phyloP scores from a whole-genome alignment of 73 alveolate species.

The Breviolum minutum region DNA sequence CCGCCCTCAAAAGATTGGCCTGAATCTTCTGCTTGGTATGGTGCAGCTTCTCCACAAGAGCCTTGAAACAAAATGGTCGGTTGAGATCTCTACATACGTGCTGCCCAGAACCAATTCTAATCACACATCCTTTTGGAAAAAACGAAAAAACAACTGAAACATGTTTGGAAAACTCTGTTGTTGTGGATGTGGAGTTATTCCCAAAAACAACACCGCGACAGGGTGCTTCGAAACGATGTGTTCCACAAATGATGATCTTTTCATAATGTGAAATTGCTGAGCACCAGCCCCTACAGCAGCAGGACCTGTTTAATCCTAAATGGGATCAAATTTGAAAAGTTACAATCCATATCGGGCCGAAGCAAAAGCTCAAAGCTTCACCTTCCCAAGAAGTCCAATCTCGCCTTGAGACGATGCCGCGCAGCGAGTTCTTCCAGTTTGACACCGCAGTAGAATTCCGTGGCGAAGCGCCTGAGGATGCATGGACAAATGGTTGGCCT shows the following conservation, averaged over 20 bases:
- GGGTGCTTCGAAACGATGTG: too few species aligned
- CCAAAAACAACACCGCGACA: too few species aligned
- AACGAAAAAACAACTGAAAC: too few species aligned
- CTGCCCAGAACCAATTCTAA: too few species aligned
- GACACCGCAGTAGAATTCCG: slow-evolving; percentile 85
- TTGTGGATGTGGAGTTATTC: too few species aligned
- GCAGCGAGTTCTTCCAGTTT: slow-evolving; percentile 69
- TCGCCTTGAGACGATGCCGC: slow-evolving; percentile 38
- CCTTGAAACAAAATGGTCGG: background rate
- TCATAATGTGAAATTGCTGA: too few species aligned
- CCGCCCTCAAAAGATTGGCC: background rate
- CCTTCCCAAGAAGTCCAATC: background rate
- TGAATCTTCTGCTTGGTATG: slow-evolving; percentile 39
- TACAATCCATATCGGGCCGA: background rate
- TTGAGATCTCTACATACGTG: too few species aligned
- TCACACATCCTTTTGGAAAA: too few species aligned
- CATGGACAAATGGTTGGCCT: background rate
- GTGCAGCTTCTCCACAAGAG: slow-evolving; percentile 73
- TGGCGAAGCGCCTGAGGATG: slow-evolving; percentile 71
- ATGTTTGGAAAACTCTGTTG: too few species aligned
- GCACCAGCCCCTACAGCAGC: background rate
- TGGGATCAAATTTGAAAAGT: background rate
- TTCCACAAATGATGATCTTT: too few species aligned
- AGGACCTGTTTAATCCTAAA: background rate
- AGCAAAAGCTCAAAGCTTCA: background rate